Base-by-base conservation (phyloP, 2,329 filamentous ascomycete species). In the Xylariaceae sp. region DNA sequence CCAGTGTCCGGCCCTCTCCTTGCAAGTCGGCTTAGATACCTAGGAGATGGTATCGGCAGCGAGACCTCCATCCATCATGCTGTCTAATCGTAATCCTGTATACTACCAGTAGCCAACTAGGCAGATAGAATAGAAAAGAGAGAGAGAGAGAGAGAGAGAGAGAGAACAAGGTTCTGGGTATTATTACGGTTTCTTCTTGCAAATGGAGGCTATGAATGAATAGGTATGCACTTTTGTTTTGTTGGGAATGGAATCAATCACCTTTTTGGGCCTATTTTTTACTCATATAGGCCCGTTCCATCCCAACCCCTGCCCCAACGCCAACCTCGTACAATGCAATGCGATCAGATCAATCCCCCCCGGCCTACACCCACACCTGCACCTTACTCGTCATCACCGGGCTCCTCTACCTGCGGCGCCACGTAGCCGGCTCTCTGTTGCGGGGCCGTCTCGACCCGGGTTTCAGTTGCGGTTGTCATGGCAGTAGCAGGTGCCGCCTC, bases 381-480 rank as follows among this genome's bases (percentile, higher is more conserved):
- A 8, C 32, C 43, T 60, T 71, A 77, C 67, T 82, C 72, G 62
- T 80, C 70, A 62, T 83, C 71, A 41, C 72, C 70, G 57, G 81
- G 68, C 70, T 84, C 75, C 65, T 81, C 70, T 12, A 82, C 79
- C 51, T 69, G 75, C 27, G 80, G 81, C 30, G 79, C 75, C 32
- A 72, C 71, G 51, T 82, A 83, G 1, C 61, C 64, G 3, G 59
- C 56, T 51, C 66, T 47, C 47, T 68, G 63, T 58, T 67, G 70
- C 19, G 71, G 65, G 12, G 68, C 72, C 4, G 77, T 77, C 41
- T 74, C 72, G 50, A 83, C 68, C 59, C 80, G 77, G 0, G 80
- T 83, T 44, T 75, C 74, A 2, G 80, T 82, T 8, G 77, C 79
- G 9, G 80, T 83, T 0, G 80, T 83, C 5, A 74, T 80, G 6